Percentiles rank a stretch among this genome's conserved stretches.
Conservation (phyloP, 2,329 filamentous ascomycete species). For the Chaetomiaceae sp. region DNA sequence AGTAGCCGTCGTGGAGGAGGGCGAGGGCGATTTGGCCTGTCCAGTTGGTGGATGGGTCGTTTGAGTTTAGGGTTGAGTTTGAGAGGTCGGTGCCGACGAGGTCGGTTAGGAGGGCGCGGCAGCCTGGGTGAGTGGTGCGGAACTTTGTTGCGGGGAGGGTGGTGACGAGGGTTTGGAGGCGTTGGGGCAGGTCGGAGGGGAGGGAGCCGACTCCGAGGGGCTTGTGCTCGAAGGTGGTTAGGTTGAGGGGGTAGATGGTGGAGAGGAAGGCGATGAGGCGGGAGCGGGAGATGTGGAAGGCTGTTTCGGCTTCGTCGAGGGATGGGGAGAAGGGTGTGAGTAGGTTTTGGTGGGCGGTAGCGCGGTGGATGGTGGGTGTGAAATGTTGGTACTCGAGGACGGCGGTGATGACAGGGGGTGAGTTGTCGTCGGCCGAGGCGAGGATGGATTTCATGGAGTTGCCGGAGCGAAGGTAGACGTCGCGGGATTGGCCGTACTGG, state of each 20-base stretch:
- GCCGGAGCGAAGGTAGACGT: conserved; percentile 44
- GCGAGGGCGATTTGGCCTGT: conserved; percentile 50
- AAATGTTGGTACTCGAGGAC: conserved; percentile 35
- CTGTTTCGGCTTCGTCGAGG: conserved; percentile 35
- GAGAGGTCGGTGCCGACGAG: conserved; percentile 40
- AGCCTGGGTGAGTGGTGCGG: conserved; percentile 35
- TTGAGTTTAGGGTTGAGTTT: background rate
- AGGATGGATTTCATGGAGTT: conserved; percentile 9
- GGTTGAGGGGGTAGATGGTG: conserved; percentile 38
- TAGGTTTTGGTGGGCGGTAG: conserved; percentile 17
- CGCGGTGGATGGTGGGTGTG: conserved; percentile 11
- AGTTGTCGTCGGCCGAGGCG: background rate
- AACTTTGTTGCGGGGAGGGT: conserved; percentile 33
- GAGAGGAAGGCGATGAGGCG: conserved; percentile 47
- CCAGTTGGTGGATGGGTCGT: conserved; percentile 3
- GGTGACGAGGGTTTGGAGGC: conserved; percentile 23
- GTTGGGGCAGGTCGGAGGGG: conserved; percentile 11
- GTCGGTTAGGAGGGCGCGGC: conserved; percentile 47
- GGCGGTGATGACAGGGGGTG: conserved; percentile 30
- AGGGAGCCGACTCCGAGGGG: background rate
- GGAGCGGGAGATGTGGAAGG: conserved; percentile 51
- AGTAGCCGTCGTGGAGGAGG: conserved; percentile 37
- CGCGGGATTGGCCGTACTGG: conserved; percentile 58
- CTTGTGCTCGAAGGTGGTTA: conserved; percentile 26
- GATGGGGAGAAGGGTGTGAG: conserved; percentile 16